Evolutionary conservation across 441 rosid species (phyloP), one percentile per base, ranked within the genome.

Genomic region (Mallotus japonicus): DNA sequence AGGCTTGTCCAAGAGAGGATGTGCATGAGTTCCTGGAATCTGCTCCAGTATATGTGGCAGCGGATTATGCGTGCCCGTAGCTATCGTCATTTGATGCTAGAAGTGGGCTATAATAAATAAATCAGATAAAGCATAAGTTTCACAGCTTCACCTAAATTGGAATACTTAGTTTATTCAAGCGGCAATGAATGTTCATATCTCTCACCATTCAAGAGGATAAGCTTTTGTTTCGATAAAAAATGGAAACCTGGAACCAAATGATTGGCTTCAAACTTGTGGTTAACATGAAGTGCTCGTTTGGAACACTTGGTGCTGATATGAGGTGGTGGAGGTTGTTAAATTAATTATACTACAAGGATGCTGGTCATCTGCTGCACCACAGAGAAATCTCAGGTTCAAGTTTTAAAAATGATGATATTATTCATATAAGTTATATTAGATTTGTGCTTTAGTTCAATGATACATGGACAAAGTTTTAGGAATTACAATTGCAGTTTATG

Each of bases 71-170:
- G 96, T 5, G 95, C 96, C 63, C 96, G 99, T 74, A 85, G 87
- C 80, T 95, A 95, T 82, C 96, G 93, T 57, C 99, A 93, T 74
- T 83, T 93, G 89, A 89, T 95, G 97, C 85, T 84, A 74, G 87
- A 90, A 85, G 84, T 73, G 70, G 89, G 92, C 79, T 86, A 83
- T 53, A 77, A 61, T 65, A 87, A 80, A 73, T 70, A 77, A 73
- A 76, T 16, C 16, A 67, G 67, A 66, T 66, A 42, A 34, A 66
- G 79, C 75, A 78, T 15, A 77, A 46, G 17, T 11, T 32, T 2
- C 50, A 50, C 47, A 40, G 17, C 14, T 32, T 2, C 50, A 50
- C 47, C 9, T 61, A 65, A 55, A 61, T 69, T 55, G n/a, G 13
- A 24, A 9, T 22, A 19, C 71, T 14, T 13, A 50, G 34, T 37